Conservation (phyloP, 441 rosid species). For the Hypseocharis bilobata region DNA sequence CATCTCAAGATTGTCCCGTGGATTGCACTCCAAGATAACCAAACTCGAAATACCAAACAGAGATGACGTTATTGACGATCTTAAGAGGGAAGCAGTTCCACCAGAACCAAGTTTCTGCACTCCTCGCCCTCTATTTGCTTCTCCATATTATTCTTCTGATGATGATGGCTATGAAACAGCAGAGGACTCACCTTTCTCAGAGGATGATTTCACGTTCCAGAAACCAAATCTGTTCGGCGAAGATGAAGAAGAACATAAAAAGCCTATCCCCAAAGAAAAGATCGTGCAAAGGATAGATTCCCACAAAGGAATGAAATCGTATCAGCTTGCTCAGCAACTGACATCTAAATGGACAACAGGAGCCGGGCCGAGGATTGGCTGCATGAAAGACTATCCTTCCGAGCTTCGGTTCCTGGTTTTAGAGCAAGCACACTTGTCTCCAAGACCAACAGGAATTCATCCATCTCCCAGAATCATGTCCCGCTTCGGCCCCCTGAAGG, state of each 20-base stretch:
- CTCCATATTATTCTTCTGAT: constrained; percentile 16
- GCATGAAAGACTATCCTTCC: constrained; percentile 78
- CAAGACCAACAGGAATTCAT: constrained; percentile 32
- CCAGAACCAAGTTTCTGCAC: constrained; percentile 11
- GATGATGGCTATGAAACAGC: constrained; percentile 51
- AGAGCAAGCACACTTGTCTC: constrained; percentile 75
- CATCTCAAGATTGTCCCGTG: constrained; percentile 27
- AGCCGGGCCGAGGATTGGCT: constrained; percentile 96
- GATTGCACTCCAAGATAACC: constrained; percentile 31
- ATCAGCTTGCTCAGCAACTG: constrained; percentile 67
- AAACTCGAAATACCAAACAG: constrained; percentile 41
- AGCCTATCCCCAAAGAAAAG: constrained; percentile 40
- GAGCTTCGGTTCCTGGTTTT: constrained; percentile 69
- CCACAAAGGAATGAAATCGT: constrained; percentile 49
- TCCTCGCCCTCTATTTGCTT: not conserved
- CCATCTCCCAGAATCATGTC: constrained; percentile 20
- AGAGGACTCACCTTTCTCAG: constrained; percentile 53
- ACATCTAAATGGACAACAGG: constrained; percentile 89
- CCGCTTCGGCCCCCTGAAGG: no score
- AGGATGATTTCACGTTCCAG: constrained; percentile 58
- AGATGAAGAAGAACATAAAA: constrained; percentile 30
- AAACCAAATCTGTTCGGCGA: constrained; percentile 47
- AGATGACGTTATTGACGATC: constrained; percentile 18
- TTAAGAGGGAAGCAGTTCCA: constrained; percentile 20
- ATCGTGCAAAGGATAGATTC: constrained; percentile 68